phyloP scores from a whole-genome alignment of 1,284 basidiomycete species.

The Moniliella sp. region DNA sequence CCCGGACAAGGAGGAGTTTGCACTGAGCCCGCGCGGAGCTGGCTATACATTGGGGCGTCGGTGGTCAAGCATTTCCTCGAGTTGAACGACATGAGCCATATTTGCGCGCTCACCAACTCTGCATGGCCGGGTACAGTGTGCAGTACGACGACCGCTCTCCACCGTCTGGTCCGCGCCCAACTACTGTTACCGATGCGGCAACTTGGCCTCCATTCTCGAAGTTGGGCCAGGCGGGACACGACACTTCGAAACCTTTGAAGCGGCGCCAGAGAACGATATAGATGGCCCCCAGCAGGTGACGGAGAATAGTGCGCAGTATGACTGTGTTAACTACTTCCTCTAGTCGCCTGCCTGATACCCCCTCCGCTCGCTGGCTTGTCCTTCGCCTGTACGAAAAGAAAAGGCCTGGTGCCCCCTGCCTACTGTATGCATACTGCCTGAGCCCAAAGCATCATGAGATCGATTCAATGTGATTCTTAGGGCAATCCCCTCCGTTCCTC shows the following conservation, averaged over 20 bases:
- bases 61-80: conserved; percentile 82
- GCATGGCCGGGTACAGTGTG: conserved; percentile 94
- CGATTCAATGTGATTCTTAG: too few species aligned
- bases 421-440: too few species aligned
- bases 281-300: conserved; percentile 28
- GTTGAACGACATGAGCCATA: conserved; percentile 91
- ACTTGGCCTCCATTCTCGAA: conserved; percentile 85
- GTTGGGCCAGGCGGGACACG: conserved; percentile 69
- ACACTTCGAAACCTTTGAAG: conserved; percentile 95
- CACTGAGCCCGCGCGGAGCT: conserved; percentile 87
- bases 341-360: too few species aligned
- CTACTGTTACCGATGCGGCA: conserved; percentile 93
- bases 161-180: conserved; percentile 98
- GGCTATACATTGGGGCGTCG: conserved; percentile 92
- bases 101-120: conserved; percentile 92
- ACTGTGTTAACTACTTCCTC: conserved; percentile 2
- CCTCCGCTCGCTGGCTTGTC: too few species aligned
- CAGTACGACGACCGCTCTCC: conserved; percentile 79
- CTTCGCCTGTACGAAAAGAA: too few species aligned
- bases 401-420: too few species aligned
- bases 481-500: too few species aligned
- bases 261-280: conserved; percentile 83
- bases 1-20: conserved; percentile 94
- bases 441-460: too few species aligned
- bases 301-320: conserved; percentile 3